Conservation (phyloP, 768 basidiomycete genomes). For the Hydnum rufescens region DNA sequence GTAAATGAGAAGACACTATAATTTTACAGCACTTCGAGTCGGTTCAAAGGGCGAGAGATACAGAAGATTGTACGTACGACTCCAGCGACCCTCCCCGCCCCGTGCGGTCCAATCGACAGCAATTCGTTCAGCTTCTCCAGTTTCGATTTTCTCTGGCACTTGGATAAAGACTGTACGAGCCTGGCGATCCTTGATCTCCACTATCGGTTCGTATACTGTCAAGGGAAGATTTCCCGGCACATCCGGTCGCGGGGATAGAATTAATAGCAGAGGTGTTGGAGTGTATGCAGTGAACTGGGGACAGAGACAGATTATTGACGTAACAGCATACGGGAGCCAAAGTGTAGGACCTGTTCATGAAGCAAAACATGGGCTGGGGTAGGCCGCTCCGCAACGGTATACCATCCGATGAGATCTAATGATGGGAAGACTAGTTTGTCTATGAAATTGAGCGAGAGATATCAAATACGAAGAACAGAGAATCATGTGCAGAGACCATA, state of each 20-base stretch:
- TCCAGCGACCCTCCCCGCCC: constrained; percentile 65
- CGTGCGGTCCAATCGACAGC: constrained; percentile 91
- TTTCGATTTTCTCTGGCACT: constrained; percentile 76
- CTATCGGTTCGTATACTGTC: constrained; percentile 80
- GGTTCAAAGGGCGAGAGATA: not conserved
- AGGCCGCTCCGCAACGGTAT: constrained; percentile 64
- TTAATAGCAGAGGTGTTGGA: constrained; percentile 74
- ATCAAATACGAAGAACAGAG: not conserved
- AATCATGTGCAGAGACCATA: constrained; percentile 14
- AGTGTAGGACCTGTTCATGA: constrained; percentile 52
- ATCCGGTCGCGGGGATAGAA: constrained; percentile 23
- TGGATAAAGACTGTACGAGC: constrained; percentile 68
- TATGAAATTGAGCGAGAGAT: constrained; percentile 18
- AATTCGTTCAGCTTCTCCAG: constrained; percentile 95
- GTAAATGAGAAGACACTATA: constrained; percentile 74
- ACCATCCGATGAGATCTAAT: constrained; percentile 96
- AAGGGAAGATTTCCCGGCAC: constrained; percentile 44
- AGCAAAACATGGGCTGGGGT: constrained; percentile 57
- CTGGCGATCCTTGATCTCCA: constrained; percentile 64
- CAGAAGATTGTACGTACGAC: constrained; percentile 30
- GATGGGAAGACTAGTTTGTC: constrained; percentile 98
- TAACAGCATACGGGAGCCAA: not conserved
- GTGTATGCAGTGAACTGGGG: constrained; percentile 63
- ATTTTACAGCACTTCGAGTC: constrained; percentile 1
- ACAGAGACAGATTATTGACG: not conserved